Evolutionary conservation across 2,329 filamentous ascomycete species (phyloP).

Genomic region (Colletotrichum tanaceti): DNA sequence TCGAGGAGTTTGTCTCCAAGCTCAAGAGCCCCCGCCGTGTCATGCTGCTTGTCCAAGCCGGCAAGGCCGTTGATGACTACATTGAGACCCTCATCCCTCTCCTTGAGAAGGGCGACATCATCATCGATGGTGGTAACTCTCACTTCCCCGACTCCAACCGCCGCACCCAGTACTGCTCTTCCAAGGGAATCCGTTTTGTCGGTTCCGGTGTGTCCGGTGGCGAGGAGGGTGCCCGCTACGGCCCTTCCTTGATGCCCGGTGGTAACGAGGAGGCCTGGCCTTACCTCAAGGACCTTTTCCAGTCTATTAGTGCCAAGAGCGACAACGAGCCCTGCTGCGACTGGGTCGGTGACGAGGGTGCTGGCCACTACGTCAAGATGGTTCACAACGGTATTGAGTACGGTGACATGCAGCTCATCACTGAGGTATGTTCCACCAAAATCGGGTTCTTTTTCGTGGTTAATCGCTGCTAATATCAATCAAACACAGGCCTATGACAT

Average conservation of each 20-base stretch:
- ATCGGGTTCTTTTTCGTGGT: neutral
- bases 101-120: slow-evolving; percentile 90
- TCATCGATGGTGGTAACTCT: slow-evolving; percentile 99
- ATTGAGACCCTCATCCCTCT: slow-evolving; percentile 92
- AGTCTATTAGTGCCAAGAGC: slow-evolving; percentile 97
- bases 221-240: slow-evolving; percentile 98
- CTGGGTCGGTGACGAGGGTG: slow-evolving; percentile 99
- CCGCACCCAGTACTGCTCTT: slow-evolving; percentile 86
- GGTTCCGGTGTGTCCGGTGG: slow-evolving; percentile 98
- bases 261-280: slow-evolving; percentile 98
- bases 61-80: slow-evolving; percentile 98
- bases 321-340: slow-evolving; percentile 98
- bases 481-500: slow-evolving; percentile 90
- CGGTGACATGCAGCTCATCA: slow-evolving; percentile 99
- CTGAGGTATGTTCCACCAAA: slow-evolving; percentile 75
- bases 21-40: slow-evolving; percentile 96
- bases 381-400: slow-evolving; percentile 99
- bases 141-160: slow-evolving; percentile 99
- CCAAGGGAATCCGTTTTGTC: slow-evolving; percentile 94
- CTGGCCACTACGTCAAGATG: slow-evolving; percentile 99
- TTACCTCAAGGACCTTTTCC: slow-evolving; percentile 98
- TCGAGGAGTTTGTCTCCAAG: slow-evolving; percentile 95
- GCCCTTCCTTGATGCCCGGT: slow-evolving; percentile 98
- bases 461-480: slow-evolving; percentile 41
- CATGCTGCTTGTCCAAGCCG: slow-evolving; percentile 99